Base-by-base conservation (phyloP, 805 yeast genomes). In the Kuraishia cidri region DNA sequence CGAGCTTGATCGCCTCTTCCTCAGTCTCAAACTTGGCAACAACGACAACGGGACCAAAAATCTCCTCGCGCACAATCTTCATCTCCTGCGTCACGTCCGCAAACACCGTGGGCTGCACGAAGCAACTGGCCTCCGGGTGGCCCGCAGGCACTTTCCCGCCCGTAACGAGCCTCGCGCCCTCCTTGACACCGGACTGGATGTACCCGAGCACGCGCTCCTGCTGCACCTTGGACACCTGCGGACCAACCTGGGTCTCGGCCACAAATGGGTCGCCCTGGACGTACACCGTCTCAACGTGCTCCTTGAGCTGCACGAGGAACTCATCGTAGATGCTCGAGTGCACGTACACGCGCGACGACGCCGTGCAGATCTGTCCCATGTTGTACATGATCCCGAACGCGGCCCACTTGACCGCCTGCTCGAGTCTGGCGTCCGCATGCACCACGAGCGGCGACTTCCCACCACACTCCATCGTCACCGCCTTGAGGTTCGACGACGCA, bases 31-130 rank as follows among this genome's bases (percentile, higher is more conserved):
- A 81, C 57, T 78, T 80, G 42, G 78, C 60, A 37, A 78, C 65
- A 15, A 83, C 66, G 31, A 79, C 82, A 37, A 81, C 87, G 25
- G 92, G 92, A 33, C 92, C 92, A 42, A 81, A 81, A 43, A 81
- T 80, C 58, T 81, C 92, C 47, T 81, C 88, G 46, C 59, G 69
- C 39, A 72, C 75, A 45, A 81, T 74, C 41, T 60, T 57, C 76
- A 76, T 75, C 44, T 70, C 69, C 54, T 76, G 79, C 4, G 58
- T 64, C 41, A 79, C 83, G 48, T 78, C 81, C 43, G 74, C 72
- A 55, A 81, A 81, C 32, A 81, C 65, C 28, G 87, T 77, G 51
- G 92, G 92, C 50, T 68, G 58, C 44, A 79, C 60, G 51, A 75
- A 81, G 62, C 62, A 79, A 37, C 72, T 65, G 4, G 6, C 24